These are phyloP conservation scores for Mycena haematopus DNA, from an alignment of 768 basidiomycete genomes.

Conservation along the genomic window DNA sequence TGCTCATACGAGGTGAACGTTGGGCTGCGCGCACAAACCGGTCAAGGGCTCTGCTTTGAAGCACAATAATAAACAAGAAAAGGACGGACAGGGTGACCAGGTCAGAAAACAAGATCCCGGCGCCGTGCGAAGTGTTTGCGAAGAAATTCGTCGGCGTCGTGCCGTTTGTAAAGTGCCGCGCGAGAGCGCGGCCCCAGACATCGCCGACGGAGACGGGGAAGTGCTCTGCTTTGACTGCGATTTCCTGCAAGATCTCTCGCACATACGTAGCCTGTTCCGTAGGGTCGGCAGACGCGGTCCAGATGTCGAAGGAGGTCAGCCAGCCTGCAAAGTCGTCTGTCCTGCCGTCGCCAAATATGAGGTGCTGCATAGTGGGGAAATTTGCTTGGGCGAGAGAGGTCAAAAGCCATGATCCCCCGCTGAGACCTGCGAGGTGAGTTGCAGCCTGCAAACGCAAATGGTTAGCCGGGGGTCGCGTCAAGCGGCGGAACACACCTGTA, in stretches of 20 bases:
- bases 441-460: constrained; percentile 34
- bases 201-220: constrained; percentile 37
- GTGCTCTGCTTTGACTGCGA: constrained; percentile 45
- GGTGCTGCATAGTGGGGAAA: constrained; percentile 47
- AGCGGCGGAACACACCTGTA: constrained; percentile 40
- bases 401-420: constrained; percentile 48
- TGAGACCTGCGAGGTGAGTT: constrained; percentile 58
- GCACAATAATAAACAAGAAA: neutral
- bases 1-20: constrained; percentile 41
- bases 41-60: neutral
- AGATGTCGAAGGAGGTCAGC: constrained; percentile 35
- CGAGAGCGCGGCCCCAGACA: constrained; percentile 27
- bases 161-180: constrained; percentile 37
- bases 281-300: constrained; percentile 25
- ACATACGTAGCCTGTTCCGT: constrained; percentile 30
- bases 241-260: constrained; percentile 24
- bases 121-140: constrained; percentile 39
- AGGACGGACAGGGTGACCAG: constrained; percentile 41
- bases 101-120: constrained; percentile 42
- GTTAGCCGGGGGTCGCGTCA: neutral
- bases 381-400: constrained; percentile 49
- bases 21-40: constrained; percentile 30
- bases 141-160: constrained; percentile 40
- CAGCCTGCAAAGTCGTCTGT: constrained; percentile 41
- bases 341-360: constrained; percentile 38